These are phyloP conservation scores for Entomortierella lignicola DNA, from an alignment of 192 early-diverging fungal genomes.

Conservation along the genomic window DNA sequence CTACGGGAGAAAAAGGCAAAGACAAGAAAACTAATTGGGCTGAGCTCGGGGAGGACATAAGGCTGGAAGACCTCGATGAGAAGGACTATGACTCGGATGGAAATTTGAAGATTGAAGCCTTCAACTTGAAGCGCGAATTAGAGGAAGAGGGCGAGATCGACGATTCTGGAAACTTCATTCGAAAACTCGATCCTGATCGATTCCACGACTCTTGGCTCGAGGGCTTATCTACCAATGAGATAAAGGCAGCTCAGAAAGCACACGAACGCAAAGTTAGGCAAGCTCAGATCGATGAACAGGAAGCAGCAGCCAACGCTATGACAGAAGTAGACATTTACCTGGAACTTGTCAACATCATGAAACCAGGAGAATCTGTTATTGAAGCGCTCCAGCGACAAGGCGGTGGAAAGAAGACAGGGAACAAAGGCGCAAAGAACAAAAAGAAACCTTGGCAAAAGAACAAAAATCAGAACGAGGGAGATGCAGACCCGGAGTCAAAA, in stretches of 20 bases:
- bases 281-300: conserved; percentile 60
- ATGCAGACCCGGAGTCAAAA: conserved; percentile 41
- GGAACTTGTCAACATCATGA: conserved; percentile 67
- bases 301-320: conserved; percentile 55
- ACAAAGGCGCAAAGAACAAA: conserved; percentile 53
- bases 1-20: conserved; percentile 22
- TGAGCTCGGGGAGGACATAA: conserved; percentile 66
- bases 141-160: conserved; percentile 78
- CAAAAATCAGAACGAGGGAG: conserved; percentile 26
- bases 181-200: conserved; percentile 73
- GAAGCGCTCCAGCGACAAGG: conserved; percentile 70
- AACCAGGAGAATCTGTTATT: conserved; percentile 69
- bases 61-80: conserved; percentile 56
- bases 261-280: conserved; percentile 58
- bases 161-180: conserved; percentile 75
- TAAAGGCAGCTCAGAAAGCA: conserved; percentile 64
- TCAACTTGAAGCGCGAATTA: conserved; percentile 82
- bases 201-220: conserved; percentile 82
- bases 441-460: conserved; percentile 55
- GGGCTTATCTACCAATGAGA: conserved; percentile 68
- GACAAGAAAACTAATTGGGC: conserved; percentile 22
- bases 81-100: conserved; percentile 68
- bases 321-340: conserved; percentile 67
- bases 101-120: conserved; percentile 74
- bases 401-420: conserved; percentile 56